Conservation (phyloP, 257 asterid genomes). For the Ilex aquifolium region DNA sequence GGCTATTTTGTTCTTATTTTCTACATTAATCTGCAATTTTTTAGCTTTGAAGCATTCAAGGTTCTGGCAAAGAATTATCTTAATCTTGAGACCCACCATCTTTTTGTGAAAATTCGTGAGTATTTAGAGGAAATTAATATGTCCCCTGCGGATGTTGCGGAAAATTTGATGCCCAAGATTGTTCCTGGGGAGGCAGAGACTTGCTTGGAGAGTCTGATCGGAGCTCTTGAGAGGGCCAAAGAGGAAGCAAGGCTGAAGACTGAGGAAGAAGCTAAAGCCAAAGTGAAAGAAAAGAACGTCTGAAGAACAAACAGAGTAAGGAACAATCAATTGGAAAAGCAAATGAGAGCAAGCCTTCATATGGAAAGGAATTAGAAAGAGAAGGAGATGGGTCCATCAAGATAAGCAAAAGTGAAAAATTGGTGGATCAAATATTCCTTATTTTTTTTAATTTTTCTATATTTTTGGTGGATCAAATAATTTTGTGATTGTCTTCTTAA, state of each 20-base stretch:
- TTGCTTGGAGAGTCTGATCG: conserved; percentile 2
- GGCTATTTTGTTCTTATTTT: too few relatives aligned
- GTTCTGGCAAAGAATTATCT: conserved; percentile 1
- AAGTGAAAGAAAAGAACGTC: neutral
- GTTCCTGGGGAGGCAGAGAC: neutral
- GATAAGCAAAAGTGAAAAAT: too few relatives aligned
- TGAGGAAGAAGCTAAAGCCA: neutral
- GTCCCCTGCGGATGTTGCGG: neutral
- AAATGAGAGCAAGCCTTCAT: too few relatives aligned
- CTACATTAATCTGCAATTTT: too few relatives aligned
- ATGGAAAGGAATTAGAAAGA: too few relatives aligned
- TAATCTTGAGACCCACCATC: neutral
- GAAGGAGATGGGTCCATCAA: too few relatives aligned
- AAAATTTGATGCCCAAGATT: neutral
- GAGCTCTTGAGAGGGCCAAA: neutral
- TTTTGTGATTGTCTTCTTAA: too few relatives aligned
- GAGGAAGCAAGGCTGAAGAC: neutral
- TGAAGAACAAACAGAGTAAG: too few relatives aligned
- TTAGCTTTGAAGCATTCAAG: conserved; percentile 1
- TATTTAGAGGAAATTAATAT: neutral
- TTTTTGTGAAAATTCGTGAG: neutral
- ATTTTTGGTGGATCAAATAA: too few relatives aligned
- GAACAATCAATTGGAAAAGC: too few relatives aligned
- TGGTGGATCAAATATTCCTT: too few relatives aligned
- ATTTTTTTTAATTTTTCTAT: too few relatives aligned